Evolutionary conservation across 108 stramenopile genomes (phyloP).

Genomic region (Pseudonitzschia pungens): DNA sequence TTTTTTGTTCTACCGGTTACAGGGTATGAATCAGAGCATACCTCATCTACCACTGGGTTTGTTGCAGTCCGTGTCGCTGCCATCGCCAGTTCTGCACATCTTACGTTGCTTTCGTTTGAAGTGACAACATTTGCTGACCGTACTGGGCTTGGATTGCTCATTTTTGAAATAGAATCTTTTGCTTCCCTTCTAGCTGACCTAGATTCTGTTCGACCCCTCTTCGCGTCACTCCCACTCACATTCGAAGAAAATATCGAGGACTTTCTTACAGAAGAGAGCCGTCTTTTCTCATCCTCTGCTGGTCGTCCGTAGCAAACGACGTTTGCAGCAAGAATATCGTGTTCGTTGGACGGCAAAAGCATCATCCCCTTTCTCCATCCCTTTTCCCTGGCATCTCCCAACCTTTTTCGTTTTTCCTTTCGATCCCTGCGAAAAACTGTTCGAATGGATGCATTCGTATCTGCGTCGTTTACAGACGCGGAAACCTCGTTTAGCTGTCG

Average conservation of each 20-base stretch:
- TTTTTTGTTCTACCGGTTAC: neutral
- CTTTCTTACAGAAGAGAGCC: slow-evolving; percentile 21
- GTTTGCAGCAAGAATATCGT: slow-evolving; percentile 36
- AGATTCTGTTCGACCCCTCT: slow-evolving; percentile 4
- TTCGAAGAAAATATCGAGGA: slow-evolving; percentile 40
- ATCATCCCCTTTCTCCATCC: slow-evolving; percentile 71
- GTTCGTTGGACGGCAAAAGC: slow-evolving; percentile 27
- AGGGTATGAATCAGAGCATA: neutral
- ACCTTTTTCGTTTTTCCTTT: slow-evolving; percentile 47
- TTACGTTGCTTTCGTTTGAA: neutral
- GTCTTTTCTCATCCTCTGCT: slow-evolving; percentile 1
- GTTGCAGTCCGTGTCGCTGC: neutral
- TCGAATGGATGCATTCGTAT: slow-evolving; percentile 65
- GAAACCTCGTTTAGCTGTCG: slow-evolving; percentile 41
- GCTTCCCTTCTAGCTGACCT: neutral
- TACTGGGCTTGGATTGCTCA: neutral
- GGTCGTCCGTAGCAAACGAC: slow-evolving; percentile 26
- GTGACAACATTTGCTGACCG: neutral
- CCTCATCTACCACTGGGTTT: neutral
- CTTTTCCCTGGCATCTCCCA: slow-evolving; percentile 39
- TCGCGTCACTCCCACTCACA: neutral
- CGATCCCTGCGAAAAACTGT: slow-evolving; percentile 58
- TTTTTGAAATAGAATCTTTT: neutral
- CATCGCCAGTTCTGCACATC: neutral
- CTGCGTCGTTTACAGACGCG: slow-evolving; percentile 55